Evolutionary conservation across 805 yeast species (phyloP), one percentile per base, ranked within the genome.

Genomic region (Ogataea degrootiae): DNA sequence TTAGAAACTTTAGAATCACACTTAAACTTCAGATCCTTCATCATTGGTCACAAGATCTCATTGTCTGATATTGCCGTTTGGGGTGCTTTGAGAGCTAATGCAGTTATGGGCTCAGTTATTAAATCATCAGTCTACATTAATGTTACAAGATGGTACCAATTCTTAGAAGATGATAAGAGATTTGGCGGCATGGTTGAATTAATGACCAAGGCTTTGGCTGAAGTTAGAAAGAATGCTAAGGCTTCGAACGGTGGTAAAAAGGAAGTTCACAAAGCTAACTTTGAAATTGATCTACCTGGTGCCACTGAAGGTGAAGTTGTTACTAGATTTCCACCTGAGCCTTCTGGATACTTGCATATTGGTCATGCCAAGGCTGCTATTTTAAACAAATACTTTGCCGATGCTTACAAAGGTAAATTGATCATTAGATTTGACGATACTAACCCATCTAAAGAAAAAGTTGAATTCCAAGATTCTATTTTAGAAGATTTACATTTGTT

Each of bases 361-460:
- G 99, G 99, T 58, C 99, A 94, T 67, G 99, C 96, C 51, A 94
- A 94, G 72, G 99, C 99, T 52, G 99, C 99, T 46, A 77, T 94
- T 49, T 79, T 94, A 66, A 94, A 94, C 74, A 94, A 94, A 71
- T 92, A 91, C 74, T 92, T 94, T 73, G 99, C 99, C 42, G 84
- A 88, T 60, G 85, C 81, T 64, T 94, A 92, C 77, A 86, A 94
- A 63, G 99, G 99, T 67, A 94, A 94, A 72, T 80, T 94, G 67
- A 90, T 94, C 63, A 85, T 94, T 63, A 83, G 99, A 72, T 94
- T 94, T 68, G 99, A 94, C 69, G 99, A 94, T 67, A 94, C 99
- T 49, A 94, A 94, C 69, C 99, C 99, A 37, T 80, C 94, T 47
- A 94, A 94, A 74, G 99, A 94, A 76, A 92, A 88, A 72, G 82